Evolutionary conservation across 768 basidiomycete species (phyloP).

Genomic region (Suillus subluteus): DNA sequence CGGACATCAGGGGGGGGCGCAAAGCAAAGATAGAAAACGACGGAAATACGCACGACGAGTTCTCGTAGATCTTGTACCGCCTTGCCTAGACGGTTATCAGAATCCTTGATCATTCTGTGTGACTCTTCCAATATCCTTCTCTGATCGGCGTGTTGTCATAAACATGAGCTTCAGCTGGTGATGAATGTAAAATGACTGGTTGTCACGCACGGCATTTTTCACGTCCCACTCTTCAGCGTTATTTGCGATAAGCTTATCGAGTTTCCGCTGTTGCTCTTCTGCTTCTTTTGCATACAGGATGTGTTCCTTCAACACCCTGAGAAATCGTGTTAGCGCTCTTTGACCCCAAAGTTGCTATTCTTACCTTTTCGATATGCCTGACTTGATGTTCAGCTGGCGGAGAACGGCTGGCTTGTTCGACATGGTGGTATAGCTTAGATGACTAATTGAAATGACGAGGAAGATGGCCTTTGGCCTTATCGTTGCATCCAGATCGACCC

Average conservation of each 20-base stretch:
- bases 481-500: background rate
- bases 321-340: conserved; percentile 5
- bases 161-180: conserved; percentile 6
- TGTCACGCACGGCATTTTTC: conserved; percentile 65
- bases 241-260: conserved; percentile 64
- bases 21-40: conserved; percentile 18
- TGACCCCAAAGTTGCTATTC: conserved; percentile 5
- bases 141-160: conserved; percentile 39
- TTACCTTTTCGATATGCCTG: conserved; percentile 37
- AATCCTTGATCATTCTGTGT: conserved; percentile 78
- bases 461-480: background rate
- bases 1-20: conserved; percentile 15
- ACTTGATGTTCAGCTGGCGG: conserved; percentile 79
- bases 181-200: conserved; percentile 10
- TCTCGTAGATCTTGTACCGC: conserved; percentile 65
- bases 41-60: conserved; percentile 61
- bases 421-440: background rate
- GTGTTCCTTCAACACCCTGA: conserved; percentile 71
- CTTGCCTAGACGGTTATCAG: conserved; percentile 59
- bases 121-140: conserved; percentile 74
- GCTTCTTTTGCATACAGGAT: conserved; percentile 68
- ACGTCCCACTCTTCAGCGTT: conserved; percentile 76
- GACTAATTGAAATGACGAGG: background rate
- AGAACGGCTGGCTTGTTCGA: conserved; percentile 40
- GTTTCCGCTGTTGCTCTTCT: conserved; percentile 55